Conservation (phyloP, 345 rosid species). For the Anastatica hierochuntica region DNA sequence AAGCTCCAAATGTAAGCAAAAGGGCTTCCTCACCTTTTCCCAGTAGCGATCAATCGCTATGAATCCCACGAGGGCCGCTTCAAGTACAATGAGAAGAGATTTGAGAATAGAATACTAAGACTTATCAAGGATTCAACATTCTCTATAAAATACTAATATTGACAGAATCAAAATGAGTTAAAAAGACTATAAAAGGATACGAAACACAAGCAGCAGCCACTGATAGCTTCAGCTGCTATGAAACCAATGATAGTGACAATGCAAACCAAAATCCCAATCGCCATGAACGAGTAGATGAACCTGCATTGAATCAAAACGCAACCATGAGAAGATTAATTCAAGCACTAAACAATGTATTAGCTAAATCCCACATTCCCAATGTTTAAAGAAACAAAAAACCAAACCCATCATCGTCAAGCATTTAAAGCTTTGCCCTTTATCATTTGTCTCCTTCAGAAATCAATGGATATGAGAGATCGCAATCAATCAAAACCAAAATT, state of each 20-base stretch:
- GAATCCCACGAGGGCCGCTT: slow-evolving; percentile 70
- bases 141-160: neutral
- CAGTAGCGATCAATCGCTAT: slow-evolving; percentile 72
- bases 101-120: slow-evolving; percentile 61
- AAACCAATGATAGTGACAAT: slow-evolving; percentile 42
- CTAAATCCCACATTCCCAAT: too few relatives aligned
- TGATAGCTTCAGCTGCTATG: slow-evolving; percentile 81
- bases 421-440: neutral
- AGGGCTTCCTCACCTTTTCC: slow-evolving; percentile 56
- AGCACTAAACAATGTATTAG: neutral
- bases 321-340: neutral
- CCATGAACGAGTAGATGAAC: slow-evolving; percentile 95
- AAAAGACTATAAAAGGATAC: slow-evolving; percentile 53
- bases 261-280: slow-evolving; percentile 53
- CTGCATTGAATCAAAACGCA: slow-evolving; percentile 34
- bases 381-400: too few relatives aligned
- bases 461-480: too few relatives aligned
- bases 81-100: slow-evolving; percentile 44
- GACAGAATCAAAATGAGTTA: neutral
- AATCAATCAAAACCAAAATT: too few relatives aligned
- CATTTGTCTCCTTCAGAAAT: too few relatives aligned
- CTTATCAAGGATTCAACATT: slow-evolving; percentile 23
- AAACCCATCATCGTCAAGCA: too few relatives aligned
- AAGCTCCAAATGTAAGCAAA: slow-evolving; percentile 2
- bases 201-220: slow-evolving; percentile 87